A percentile compares a stretch with the other conserved stretches of the same genome.
phyloP scores from a whole-genome alignment of 257 asterid genomes.

The Przewalskia tangutica region DNA sequence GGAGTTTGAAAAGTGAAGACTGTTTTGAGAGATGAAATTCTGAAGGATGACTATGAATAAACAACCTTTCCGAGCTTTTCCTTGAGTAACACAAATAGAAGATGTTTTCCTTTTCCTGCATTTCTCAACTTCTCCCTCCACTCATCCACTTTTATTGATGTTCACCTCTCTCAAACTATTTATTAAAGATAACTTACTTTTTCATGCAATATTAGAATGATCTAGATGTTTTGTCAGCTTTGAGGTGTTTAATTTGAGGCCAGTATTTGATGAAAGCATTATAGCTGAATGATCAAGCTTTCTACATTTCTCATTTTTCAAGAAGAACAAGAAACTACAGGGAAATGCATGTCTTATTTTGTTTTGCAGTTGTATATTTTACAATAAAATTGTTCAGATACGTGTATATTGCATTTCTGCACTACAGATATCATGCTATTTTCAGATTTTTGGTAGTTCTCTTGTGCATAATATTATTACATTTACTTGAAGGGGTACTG shows the following conservation, averaged over 20 bases:
- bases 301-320: neutral
- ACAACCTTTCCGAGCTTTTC: neutral
- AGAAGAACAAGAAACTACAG: neutral
- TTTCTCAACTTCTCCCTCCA: neutral
- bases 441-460: neutral
- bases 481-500: neutral
- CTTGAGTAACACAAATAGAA: neutral
- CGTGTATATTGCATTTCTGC: neutral
- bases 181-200: neutral
- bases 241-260: neutral
- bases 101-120: neutral
- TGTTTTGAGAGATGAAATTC: neutral
- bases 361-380: neutral
- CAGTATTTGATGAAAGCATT: neutral
- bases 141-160: neutral
- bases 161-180: neutral
- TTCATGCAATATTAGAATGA: neutral
- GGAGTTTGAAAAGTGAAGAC: neutral
- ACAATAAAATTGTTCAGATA: neutral
- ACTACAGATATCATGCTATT: neutral
- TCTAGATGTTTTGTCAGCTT: neutral
- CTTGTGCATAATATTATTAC: neutral
- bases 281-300: neutral
- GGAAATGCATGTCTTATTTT: neutral
- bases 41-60: neutral